Evolutionary conservation across 768 basidiomycete species (phyloP), one percentile per base, ranked within the genome.

Genomic region (Termitomyces sp.): DNA sequence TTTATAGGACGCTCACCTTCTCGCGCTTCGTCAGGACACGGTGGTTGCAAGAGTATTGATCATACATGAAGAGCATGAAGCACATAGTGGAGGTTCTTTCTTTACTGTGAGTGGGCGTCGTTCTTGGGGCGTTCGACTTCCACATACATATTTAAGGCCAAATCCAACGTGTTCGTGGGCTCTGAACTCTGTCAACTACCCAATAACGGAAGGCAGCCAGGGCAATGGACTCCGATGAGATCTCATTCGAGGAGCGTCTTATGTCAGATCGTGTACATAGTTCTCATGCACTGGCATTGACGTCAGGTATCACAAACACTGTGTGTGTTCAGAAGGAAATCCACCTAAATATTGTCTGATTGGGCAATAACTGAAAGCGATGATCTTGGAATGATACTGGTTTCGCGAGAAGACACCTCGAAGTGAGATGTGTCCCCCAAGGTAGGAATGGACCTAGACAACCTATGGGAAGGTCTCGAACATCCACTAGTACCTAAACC

Each of bases 21-120:
- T 79, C 76, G 13, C 69, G 68, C 63, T 66, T 75, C 39, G 66
- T 63, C 12, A 74, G 2, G 8, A 64, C 35, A 5, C 64, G 63
- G 60, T 82, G 77, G 15, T 59, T 16, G 62, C 81, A 81, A 7
- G 28, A 39, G 62, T 72, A 75, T 12, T 71, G 72, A 36, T 71
- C 64, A 59, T 70, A 73, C 45, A 77, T 67, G 11, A 71, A 64
- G 40, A 81, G 66, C 52, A 65, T 58, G 56, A 67, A 70, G 55
- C 74, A 76, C 74, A 76, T 75, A 24, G 40, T 54, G 59, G 24
- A 35, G 32, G 33, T 24, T 56, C 24, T 46, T 28, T 51, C 16
- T 56, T 22, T 16, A 55, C 11, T 38, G 42, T 22, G 51, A 59
- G 50, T 52, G 33, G 32, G 48, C 12, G 40, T 24, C 35, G 20